Base-by-base conservation (phyloP, 805 yeast genomes). In the Lipomyces kockii region DNA sequence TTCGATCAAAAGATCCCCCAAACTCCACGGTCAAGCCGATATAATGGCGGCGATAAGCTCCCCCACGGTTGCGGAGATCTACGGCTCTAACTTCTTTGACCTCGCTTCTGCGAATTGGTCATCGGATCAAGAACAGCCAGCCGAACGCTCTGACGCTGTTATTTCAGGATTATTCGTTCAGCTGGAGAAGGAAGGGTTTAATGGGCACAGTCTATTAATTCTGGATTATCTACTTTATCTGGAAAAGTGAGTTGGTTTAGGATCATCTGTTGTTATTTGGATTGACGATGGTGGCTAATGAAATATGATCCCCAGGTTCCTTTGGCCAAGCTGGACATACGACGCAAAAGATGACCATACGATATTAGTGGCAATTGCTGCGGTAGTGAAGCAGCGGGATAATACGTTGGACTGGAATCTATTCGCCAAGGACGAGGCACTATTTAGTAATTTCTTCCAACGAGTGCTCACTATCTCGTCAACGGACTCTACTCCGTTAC, bases 261-360 rank as follows among this genome's bases (percentile, higher is more conserved):
- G 35, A 17, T 51, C n/a, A 74, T 67, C 75, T 80, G 32, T 46
- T 60, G 69, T 22, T 11, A 12, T 12, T 34, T 37, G 60, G 39
- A 8, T 25, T 22, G 59, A n/a, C 52, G 8, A 56, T 20, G 22
- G n/a, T 20, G 20, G 34, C 29, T 17, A 25, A 32, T 32, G 34
- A 25, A 3, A 22, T 61, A 29, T 61, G 22, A 25, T n/a, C 32
- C 25, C 20, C 54, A 67, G 70, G 58, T 69, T 39, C 37, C 74
- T 82, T 14, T 84, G 86, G 86, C 77, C 76, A 12, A 70, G 75
- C 54, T 82, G 82, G 65, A 79, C 80, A 60, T 75, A 75, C 11
- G 84, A 83, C 65, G 76, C 79, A 8, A 76, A 83, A 2, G 74
- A 77, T 57, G 79, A 77, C 34, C 86, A 84, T 70, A 74, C 83